phyloP scores from a whole-genome alignment of 768 basidiomycete genomes.

The Agrocybe pediades region DNA sequence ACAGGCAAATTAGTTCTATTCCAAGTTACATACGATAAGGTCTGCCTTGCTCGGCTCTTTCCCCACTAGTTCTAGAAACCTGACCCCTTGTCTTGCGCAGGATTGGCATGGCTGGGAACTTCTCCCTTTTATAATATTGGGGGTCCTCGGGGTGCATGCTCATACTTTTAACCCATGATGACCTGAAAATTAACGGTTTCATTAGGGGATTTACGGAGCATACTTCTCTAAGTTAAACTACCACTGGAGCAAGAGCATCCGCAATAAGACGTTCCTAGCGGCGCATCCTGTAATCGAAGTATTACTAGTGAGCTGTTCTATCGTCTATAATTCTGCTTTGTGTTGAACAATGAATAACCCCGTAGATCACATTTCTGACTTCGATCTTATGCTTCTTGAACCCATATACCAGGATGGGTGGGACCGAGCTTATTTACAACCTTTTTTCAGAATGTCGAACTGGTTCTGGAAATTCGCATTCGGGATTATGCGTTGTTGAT shows the following conservation, averaged over 20 bases:
- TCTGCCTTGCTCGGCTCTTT: conserved; percentile 24
- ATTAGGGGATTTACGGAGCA: conserved; percentile 90
- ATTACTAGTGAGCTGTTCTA: conserved; percentile 54
- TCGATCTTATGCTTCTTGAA: conserved; percentile 82
- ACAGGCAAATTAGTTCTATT: conserved; percentile 93
- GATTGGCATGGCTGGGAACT: conserved; percentile 95
- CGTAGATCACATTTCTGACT: conserved; percentile 77
- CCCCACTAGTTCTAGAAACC: not conserved
- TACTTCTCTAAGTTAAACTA: conserved; percentile 91
- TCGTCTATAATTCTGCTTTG: not conserved
- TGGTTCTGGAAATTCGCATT: conserved; percentile 54
- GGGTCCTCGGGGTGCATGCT: conserved; percentile 78
- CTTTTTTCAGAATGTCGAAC: conserved; percentile 85
- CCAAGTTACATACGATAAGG: conserved; percentile 88
- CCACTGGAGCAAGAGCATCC: conserved; percentile 82
- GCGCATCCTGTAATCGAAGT: conserved; percentile 84
- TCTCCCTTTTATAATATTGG: conserved; percentile 80
- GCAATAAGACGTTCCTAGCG: conserved; percentile 81
- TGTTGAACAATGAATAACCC: conserved; percentile 3
- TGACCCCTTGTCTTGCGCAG: conserved; percentile 35
- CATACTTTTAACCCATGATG: conserved; percentile 2
- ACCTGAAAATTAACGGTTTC: conserved; percentile 1
- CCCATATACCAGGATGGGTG: conserved; percentile 90
- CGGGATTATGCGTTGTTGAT: conserved; percentile 71
- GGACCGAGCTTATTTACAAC: conserved; percentile 92